phyloP scores from a whole-genome alignment of 352 stramenopile genomes.

The Phytopythium oedochilum region DNA sequence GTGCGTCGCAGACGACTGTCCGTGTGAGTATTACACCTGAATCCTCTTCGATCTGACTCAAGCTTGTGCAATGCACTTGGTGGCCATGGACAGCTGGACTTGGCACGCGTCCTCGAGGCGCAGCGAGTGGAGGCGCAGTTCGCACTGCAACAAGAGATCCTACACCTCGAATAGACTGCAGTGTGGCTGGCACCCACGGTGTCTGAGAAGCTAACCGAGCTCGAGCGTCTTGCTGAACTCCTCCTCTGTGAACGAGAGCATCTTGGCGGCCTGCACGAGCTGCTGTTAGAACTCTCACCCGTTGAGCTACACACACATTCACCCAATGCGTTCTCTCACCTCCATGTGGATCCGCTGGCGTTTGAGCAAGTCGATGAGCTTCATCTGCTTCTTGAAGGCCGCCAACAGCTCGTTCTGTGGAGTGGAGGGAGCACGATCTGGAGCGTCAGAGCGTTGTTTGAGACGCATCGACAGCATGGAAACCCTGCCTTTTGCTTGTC shows the following conservation, averaged over 20 bases:
- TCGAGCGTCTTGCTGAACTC: conserved; percentile 80
- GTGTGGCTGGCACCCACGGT: too few species aligned
- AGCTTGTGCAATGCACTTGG: background rate
- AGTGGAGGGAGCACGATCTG: conserved; percentile 4
- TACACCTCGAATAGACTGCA: conserved; percentile 29
- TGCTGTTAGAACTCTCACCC: too few species aligned
- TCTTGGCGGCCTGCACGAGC: conserved; percentile 56
- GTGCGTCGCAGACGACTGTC: conserved; percentile 16
- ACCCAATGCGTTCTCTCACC: conserved; percentile 16
- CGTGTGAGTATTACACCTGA: too few species aligned
- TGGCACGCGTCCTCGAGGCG: conserved; percentile 69
- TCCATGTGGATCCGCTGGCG: conserved; percentile 85
- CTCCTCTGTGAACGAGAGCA: conserved; percentile 83
- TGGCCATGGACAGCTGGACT: conserved; percentile 40
- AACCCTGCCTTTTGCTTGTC: conserved; percentile 74
- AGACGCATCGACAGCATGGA: background rate
- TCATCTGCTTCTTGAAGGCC: conserved; percentile 86
- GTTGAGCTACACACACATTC: too few species aligned
- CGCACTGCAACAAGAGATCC: conserved; percentile 57
- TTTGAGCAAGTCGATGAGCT: conserved; percentile 84
- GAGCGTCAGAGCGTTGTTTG: too few species aligned
- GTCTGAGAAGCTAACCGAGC: conserved; percentile 42
- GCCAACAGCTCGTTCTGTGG: conserved; percentile 54
- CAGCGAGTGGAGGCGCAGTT: conserved; percentile 68
- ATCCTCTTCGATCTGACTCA: too few species aligned